Percentiles rank a stretch among this genome's conserved stretches.
Conservation (phyloP, 768 basidiomycete genomes). For the Lactarius vividus region DNA sequence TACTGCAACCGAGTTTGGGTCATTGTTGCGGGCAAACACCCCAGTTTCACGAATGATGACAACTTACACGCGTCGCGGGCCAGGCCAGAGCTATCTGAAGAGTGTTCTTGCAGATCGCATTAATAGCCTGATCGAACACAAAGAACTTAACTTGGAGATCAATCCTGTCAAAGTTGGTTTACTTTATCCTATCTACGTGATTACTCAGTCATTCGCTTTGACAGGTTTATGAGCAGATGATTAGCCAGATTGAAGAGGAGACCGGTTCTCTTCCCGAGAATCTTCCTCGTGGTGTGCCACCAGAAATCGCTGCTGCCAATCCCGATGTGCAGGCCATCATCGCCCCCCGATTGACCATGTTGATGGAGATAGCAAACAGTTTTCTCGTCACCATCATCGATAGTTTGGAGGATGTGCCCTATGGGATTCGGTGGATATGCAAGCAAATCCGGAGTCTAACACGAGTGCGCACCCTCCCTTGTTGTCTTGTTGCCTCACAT, state of each 20-base stretch:
- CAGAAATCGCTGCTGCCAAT: constrained; percentile 93
- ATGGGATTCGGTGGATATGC: constrained; percentile 99
- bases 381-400: constrained; percentile 98
- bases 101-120: constrained; percentile 96
- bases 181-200: neutral
- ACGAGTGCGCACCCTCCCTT: constrained; percentile 53
- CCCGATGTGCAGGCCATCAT: constrained; percentile 97
- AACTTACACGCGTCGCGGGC: constrained; percentile 97
- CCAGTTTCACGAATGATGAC: constrained; percentile 99
- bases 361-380: constrained; percentile 99
- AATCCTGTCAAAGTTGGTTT: constrained; percentile 88
- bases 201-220: constrained; percentile 3
- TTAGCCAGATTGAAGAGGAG: constrained; percentile 97
- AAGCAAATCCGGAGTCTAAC: constrained; percentile 98
- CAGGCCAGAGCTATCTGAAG: constrained; percentile 98
- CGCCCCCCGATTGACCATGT: constrained; percentile 93
- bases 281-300: constrained; percentile 88
- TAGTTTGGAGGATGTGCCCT: constrained; percentile 96
- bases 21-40: constrained; percentile 95
- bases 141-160: constrained; percentile 98
- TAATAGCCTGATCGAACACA: constrained; percentile 98
- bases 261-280: constrained; percentile 88
- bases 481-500: neutral
- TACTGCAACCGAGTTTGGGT: constrained; percentile 98
- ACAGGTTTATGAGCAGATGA: constrained; percentile 99